Base-by-base conservation (phyloP, 139 green algal genomes). In the Chloropicon primus region DNA sequence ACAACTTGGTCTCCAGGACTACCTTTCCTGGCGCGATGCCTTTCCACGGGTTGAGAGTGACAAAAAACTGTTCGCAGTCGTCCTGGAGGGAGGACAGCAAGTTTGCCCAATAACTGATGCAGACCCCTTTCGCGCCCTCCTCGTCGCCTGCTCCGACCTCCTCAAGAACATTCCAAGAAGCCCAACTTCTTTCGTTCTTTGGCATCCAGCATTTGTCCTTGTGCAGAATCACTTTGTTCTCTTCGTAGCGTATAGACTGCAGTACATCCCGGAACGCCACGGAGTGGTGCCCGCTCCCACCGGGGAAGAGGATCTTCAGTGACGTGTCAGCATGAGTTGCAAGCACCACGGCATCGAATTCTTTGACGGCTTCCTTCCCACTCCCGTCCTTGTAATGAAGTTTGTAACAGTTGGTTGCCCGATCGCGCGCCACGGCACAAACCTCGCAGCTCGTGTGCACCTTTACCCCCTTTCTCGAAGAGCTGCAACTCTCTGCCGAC, bases 31-130 rank as follows among this genome's bases (percentile, higher is more conserved):
- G 26, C 17, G 85, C 87, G 0, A 90, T 90, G 2, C 86, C 79
- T 17, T 83, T 72, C 22, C 82, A 80, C n/a, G 94, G 93, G 80
- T 98, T 98, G 72, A 98, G 91, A 5, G 94, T 98, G 5, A 94
- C 90, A 84, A 98, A 96, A 22, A 94, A 72, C 76, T 94, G 77
- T 2, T 87, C 89, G 2, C 88, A 85, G 0, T 80, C 84, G 1
- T 84, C 25, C 1, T 87, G 86, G 77, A 97, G 86, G 0, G 2
- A 54, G 24, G 28, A 71, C 17, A 28, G 79, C 24, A 74, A 2
- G 21, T 62, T 62, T 17, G 41, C 41, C 41, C 41, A 62, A 17
- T 62, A 62, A 17, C 41, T 62, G 10, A 62, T 62, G 41, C 41
- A 62, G 17, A 62, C 41, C 5, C 10, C 10, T n/a, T 5, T 5